Evolutionary conservation across 768 basidiomycete genomes (phyloP).

Genomic region (Strobilomyces echinocephalus): DNA sequence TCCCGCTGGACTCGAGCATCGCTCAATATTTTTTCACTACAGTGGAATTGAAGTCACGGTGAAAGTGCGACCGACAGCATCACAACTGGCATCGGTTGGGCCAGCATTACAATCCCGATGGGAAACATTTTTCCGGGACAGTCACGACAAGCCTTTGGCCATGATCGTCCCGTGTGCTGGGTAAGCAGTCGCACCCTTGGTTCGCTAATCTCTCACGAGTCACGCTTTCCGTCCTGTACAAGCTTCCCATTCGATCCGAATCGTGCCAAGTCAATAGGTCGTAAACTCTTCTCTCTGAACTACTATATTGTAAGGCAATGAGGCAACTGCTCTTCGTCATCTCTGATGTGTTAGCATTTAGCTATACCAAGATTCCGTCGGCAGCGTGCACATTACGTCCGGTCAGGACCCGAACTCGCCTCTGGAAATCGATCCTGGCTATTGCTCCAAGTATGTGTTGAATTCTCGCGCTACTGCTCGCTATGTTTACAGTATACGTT

Average conservation of each 20-base stretch:
- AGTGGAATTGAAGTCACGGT: slow-evolving; percentile 48
- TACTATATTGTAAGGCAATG: not conserved
- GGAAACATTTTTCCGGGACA: slow-evolving; percentile 45
- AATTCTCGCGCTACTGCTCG: too few species aligned
- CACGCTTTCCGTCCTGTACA: not conserved
- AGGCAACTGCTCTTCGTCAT: not conserved
- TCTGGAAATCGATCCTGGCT: slow-evolving; percentile 43
- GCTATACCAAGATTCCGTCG: slow-evolving; percentile 44
- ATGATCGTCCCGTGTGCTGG: slow-evolving; percentile 38
- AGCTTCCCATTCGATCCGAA: slow-evolving; percentile 25
- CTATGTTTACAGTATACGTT: too few species aligned
- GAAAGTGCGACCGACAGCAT: slow-evolving; percentile 47
- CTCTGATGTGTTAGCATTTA: slow-evolving; percentile 6
- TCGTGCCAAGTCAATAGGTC: slow-evolving; percentile 8
- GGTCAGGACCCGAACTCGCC: slow-evolving; percentile 38
- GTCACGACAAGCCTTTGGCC: slow-evolving; percentile 54
- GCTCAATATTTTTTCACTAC: slow-evolving; percentile 26
- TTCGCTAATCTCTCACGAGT: not conserved
- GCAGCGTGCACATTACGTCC: slow-evolving; percentile 45
- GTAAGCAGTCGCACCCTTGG: slow-evolving; percentile 25
- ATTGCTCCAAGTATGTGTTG: slow-evolving; percentile 37
- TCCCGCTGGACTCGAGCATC: not conserved
- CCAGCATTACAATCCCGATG: slow-evolving; percentile 46
- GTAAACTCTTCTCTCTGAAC: slow-evolving; percentile 26
- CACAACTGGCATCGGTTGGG: slow-evolving; percentile 42